phyloP scores from a whole-genome alignment of 140 eudicot species.

The Oenanthe javanica region DNA sequence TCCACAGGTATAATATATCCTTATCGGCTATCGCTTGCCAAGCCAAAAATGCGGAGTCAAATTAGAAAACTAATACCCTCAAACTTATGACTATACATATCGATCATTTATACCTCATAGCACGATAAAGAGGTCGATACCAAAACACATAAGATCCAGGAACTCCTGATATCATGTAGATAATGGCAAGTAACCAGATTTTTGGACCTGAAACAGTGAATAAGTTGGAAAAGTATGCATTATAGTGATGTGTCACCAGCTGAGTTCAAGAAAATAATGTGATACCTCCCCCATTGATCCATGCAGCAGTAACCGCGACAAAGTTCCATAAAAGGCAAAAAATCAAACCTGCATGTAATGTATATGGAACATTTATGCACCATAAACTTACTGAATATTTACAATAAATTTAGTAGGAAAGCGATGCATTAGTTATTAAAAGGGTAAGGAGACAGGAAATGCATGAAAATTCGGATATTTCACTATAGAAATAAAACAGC shows the following conservation, averaged over 20 bases:
- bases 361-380: neutral
- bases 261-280: neutral
- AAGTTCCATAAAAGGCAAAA: conserved; percentile 69
- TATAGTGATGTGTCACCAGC: neutral
- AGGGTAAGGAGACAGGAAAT: neutral
- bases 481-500: neutral
- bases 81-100: neutral
- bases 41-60: neutral
- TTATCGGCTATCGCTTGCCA: neutral
- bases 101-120: conserved; percentile 57
- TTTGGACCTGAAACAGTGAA: conserved; percentile 35
- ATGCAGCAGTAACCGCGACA: conserved; percentile 65
- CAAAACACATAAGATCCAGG: conserved; percentile 82
- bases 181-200: conserved; percentile 73
- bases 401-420: neutral
- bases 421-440: neutral
- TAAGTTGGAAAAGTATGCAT: conserved; percentile 4
- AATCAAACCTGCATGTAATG: conserved; percentile 47
- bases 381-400: neutral
- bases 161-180: conserved; percentile 71
- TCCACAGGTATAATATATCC: neutral
- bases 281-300: conserved; percentile 78
- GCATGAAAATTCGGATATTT: neutral
- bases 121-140: conserved; percentile 96
- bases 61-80: neutral